phyloP scores from a whole-genome alignment of 2,329 filamentous ascomycete species.

The Ceratocystis smalleyi region DNA sequence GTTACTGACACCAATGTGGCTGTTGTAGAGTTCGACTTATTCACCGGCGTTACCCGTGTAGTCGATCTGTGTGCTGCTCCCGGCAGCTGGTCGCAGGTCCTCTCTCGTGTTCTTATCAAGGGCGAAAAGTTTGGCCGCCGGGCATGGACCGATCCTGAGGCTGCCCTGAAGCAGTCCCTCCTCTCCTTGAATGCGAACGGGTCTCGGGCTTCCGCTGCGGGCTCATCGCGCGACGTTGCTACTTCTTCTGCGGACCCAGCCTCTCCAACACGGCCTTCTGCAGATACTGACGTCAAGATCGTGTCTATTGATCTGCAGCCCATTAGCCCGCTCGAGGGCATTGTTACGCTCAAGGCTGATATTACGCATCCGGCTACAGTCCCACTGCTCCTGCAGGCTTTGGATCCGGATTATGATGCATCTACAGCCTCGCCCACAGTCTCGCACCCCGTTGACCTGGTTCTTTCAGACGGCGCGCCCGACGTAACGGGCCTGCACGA shows the following conservation, averaged over 20 bases:
- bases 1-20: not conserved
- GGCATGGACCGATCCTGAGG: slow-evolving; percentile 76
- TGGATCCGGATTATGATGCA: slow-evolving; percentile 55
- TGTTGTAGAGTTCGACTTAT: slow-evolving; percentile 71
- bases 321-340: slow-evolving; percentile 84
- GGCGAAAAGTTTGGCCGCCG: slow-evolving; percentile 76
- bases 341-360: slow-evolving; percentile 81
- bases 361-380: slow-evolving; percentile 96
- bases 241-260: slow-evolving; percentile 33
- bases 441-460: slow-evolving; percentile 72
- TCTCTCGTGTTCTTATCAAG: slow-evolving; percentile 84
- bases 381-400: slow-evolving; percentile 66
- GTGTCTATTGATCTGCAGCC: slow-evolving; percentile 92
- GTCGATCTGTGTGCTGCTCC: slow-evolving; percentile 93
- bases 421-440: slow-evolving; percentile 32
- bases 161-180: slow-evolving; percentile 31
- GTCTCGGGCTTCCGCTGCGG: slow-evolving; percentile 5
- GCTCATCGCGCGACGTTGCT: slow-evolving; percentile 26
- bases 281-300: slow-evolving; percentile 43
- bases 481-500: slow-evolving; percentile 96
- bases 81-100: slow-evolving; percentile 92
- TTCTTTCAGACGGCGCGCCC: slow-evolving; percentile 87
- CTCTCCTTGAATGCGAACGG: slow-evolving; percentile 13
- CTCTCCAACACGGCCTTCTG: not conserved
- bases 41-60: slow-evolving; percentile 76